Conservation (phyloP, 1,139 yeast genomes). For the Nematodospora anomalae region DNA sequence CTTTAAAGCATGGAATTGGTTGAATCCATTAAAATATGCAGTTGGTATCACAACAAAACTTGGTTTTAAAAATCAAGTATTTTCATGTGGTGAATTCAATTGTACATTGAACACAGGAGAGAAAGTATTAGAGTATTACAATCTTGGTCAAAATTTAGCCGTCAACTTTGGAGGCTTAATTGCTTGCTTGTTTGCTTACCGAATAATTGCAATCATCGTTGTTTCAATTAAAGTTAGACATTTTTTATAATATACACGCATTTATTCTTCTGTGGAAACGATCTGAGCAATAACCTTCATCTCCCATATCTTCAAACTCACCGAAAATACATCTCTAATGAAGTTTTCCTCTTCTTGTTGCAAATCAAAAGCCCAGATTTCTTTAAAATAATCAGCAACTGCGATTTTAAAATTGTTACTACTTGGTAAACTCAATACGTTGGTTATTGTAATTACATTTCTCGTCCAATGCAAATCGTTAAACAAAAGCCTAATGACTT, state of each 20-base stretch:
- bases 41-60: constrained; percentile 43
- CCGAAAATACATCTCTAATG: constrained; percentile 9
- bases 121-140: constrained; percentile 31
- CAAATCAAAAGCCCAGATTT: constrained; percentile 8
- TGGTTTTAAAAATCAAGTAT: constrained; percentile 27
- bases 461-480: constrained; percentile 7
- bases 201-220: constrained; percentile 22
- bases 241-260: not conserved
- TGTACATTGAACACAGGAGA: constrained; percentile 30
- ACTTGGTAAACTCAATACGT: constrained; percentile 2
- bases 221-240: constrained; percentile 21
- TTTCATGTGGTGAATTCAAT: constrained; percentile 21
- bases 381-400: constrained; percentile 6
- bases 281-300: constrained; percentile 6
- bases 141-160: constrained; percentile 29
- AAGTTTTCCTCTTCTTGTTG: constrained; percentile 6
- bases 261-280: not conserved
- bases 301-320: constrained; percentile 10
- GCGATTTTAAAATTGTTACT: constrained; percentile 6
- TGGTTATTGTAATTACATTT: constrained; percentile 8
- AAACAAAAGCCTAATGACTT: constrained; percentile 5
- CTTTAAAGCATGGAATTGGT: constrained; percentile 61
- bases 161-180: constrained; percentile 37
- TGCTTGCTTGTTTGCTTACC: constrained; percentile 35
- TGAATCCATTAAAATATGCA: constrained; percentile 68